These are phyloP conservation scores for Leccinum holopus DNA, from an alignment of 1,284 basidiomycete genomes.

Conservation along the genomic window DNA sequence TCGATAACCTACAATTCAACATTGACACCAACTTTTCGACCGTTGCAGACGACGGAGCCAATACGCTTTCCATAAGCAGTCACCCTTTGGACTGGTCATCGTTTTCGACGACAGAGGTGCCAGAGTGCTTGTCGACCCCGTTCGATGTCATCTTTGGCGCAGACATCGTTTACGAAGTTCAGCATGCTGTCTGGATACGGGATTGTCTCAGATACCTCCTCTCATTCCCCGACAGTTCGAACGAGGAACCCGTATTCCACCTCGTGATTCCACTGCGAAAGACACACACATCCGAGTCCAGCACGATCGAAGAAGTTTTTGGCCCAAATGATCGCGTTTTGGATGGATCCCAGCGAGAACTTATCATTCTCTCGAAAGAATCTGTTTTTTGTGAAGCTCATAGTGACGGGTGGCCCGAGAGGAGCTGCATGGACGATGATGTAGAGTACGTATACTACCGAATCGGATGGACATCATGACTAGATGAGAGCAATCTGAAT, in stretches of 20 bases:
- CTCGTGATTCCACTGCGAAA: slow-evolving; percentile 71
- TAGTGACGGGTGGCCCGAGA: slow-evolving; percentile 20
- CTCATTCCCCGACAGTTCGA: slow-evolving; percentile 36
- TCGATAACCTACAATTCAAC: slow-evolving; percentile 73
- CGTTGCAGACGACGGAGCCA: neutral
- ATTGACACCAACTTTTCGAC: slow-evolving; percentile 57
- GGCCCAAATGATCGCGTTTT: slow-evolving; percentile 8
- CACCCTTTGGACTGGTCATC: slow-evolving; percentile 65
- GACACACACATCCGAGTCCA: slow-evolving; percentile 62
- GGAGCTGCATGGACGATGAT: slow-evolving; percentile 40
- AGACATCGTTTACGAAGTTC: slow-evolving; percentile 73
- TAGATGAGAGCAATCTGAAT: neutral
- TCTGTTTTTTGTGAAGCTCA: slow-evolving; percentile 54
- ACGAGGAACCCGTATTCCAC: slow-evolving; percentile 50
- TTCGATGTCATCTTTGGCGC: slow-evolving; percentile 76
- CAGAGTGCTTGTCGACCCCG: slow-evolving; percentile 25
- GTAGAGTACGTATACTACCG: slow-evolving; percentile 64
- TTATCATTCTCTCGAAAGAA: slow-evolving; percentile 52
- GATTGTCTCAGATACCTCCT: slow-evolving; percentile 56
- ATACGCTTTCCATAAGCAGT: slow-evolving; percentile 14
- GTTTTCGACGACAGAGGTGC: slow-evolving; percentile 33
- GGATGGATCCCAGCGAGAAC: slow-evolving; percentile 20
- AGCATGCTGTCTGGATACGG: slow-evolving; percentile 68
- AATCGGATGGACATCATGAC: slow-evolving; percentile 53
- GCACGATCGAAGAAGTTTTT: slow-evolving; percentile 59